These are phyloP conservation scores for Ogataea salicorniae DNA, from an alignment of 805 yeast species.

Conservation along the genomic window DNA sequence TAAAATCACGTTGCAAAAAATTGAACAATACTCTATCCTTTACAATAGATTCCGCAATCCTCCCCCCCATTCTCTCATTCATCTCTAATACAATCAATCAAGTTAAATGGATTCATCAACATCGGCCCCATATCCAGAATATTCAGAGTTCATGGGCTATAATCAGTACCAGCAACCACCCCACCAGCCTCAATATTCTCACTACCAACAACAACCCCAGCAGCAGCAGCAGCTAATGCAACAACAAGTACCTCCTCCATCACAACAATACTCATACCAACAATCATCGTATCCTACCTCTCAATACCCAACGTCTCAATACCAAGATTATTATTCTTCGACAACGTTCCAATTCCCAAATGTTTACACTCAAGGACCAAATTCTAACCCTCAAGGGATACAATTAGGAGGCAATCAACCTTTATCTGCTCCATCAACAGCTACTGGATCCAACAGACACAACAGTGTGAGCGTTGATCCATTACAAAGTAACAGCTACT, in stretches of 20 bases:
- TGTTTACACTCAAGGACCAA: constrained; percentile 1
- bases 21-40: too few relatives aligned
- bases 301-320: neutral
- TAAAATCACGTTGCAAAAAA: too few relatives aligned
- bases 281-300: neutral
- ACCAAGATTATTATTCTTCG: neutral
- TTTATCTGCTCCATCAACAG: neutral
- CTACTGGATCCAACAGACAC: neutral
- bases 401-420: neutral
- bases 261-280: constrained; percentile 1
- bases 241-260: constrained; percentile 1
- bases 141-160: constrained; percentile 10
- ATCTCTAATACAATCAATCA: too few relatives aligned
- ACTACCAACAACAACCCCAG: constrained; percentile 1
- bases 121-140: constrained; percentile 10
- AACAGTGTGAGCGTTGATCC: constrained; percentile 4
- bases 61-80: too few relatives aligned
- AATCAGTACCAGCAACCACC: constrained; percentile 7
- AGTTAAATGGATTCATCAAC: constrained; percentile 8
- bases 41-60: too few relatives aligned
- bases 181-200: neutral
- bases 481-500: constrained; percentile 1
- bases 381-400: neutral
- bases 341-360: constrained; percentile 2
- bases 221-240: constrained; percentile 4